Base-by-base conservation (phyloP, 2,329 filamentous ascomycete species). In the Trichoderma afroharzianum region DNA sequence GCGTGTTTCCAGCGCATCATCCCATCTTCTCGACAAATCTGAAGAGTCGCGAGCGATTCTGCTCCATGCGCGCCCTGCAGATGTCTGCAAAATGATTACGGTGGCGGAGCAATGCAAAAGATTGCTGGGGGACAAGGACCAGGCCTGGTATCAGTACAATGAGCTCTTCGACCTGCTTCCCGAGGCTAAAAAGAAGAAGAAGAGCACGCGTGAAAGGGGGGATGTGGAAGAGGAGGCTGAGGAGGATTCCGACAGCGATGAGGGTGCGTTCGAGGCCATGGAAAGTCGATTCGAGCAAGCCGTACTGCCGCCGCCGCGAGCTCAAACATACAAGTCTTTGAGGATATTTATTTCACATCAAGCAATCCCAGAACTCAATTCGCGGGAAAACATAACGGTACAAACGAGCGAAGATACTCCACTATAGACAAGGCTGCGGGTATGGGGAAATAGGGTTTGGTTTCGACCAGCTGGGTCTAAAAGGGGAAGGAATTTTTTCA, bases 51-150 rank as follows among this genome's bases (percentile, higher is more conserved):
- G 80, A 11, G 76, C 84, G 15, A 83, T 83, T n/a, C 78, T 90
- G 50, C 79, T 90, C 21, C 83, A 88, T 75, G 85, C 87, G 36
- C 84, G 85, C 24, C 81, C 85, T 0, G 72, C 78, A 11, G 85
- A 88, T 3, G 85, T 88, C 2, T 85, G 84, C 79, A 94, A 94
- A 79, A 83, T 93, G 76, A 87, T 93, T 75, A 91, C 88, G 4
- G 86, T 93, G 59, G 85, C 86, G 58, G 92, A 94, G 79, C 89
- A 92, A 47, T 85, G 85, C 70, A 91, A 91, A 79, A 82, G 86
- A 50, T 82, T 88, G 61, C 80, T 92, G 67, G 81, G 76, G 36
- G 83, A 84, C 64, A 79, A 82, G 53, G 83, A 83, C 4, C 82
- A 81, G 72, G 74, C 81, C 62, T 89, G 85, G 84, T 88, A 81